A percentile compares a stretch with the other conserved stretches of the same genome.
These are phyloP conservation scores for Salix dunnii DNA, from an alignment of 345 rosid genomes.

Conservation along the genomic window DNA sequence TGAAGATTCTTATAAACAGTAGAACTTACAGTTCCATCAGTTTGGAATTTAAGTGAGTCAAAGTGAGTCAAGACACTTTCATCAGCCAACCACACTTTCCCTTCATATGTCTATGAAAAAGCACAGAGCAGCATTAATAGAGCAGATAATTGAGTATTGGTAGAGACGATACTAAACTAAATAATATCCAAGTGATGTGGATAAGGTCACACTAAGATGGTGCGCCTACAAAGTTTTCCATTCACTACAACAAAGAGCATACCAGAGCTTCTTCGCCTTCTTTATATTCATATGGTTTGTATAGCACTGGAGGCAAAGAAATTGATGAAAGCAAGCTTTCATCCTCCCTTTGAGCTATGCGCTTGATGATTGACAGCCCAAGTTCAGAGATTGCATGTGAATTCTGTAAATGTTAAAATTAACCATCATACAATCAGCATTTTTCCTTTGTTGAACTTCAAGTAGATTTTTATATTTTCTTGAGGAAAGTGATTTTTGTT, in stretches of 20 bases:
- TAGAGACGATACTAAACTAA: neutral
- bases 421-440: constrained; percentile 11
- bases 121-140: constrained; percentile 13
- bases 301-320: constrained; percentile 61
- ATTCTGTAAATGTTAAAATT: constrained; percentile 53
- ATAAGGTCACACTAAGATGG: neutral
- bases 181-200: neutral
- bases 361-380: constrained; percentile 67
- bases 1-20: constrained; percentile 12
- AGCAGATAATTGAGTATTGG: neutral
- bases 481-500: constrained; percentile 1
- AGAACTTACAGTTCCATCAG: constrained; percentile 50
- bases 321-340: constrained; percentile 37
- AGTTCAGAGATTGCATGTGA: constrained; percentile 87
- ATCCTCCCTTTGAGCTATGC: constrained; percentile 46
- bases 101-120: constrained; percentile 52
- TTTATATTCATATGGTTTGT: constrained; percentile 55
- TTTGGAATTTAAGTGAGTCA: constrained; percentile 60
- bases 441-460: neutral
- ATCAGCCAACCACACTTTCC: constrained; percentile 79
- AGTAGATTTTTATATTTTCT: neutral
- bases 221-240: neutral
- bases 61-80: constrained; percentile 67
- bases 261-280: constrained; percentile 63
- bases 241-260: constrained; percentile 1